These are phyloP conservation scores for Globisporangium nunn DNA, from an alignment of 352 stramenopile genomes.

Conservation along the genomic window DNA sequence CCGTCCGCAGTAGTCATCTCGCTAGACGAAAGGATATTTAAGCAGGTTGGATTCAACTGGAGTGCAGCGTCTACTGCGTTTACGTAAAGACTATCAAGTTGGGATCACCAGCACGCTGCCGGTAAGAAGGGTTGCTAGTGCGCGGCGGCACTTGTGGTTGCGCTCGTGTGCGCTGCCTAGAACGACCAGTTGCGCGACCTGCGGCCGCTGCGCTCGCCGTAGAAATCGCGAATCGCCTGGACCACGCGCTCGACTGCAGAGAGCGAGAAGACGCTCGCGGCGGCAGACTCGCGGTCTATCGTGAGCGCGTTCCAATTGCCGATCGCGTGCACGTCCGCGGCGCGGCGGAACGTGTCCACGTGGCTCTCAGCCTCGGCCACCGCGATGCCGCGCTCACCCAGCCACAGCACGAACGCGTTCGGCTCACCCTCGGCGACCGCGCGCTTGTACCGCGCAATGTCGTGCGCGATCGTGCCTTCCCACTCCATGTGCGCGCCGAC, in stretches of 20 bases:
- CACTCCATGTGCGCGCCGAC: slow-evolving; percentile 84
- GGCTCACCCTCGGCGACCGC: slow-evolving; percentile 53
- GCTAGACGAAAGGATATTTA: background rate
- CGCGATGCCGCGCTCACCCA: slow-evolving; percentile 33
- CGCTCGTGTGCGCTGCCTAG: slow-evolving; percentile 9
- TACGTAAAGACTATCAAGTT: background rate
- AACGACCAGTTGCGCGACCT: slow-evolving; percentile 47
- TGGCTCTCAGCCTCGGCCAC: slow-evolving; percentile 24
- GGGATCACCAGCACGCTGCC: background rate
- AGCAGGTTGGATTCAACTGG: background rate
- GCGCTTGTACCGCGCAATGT: slow-evolving; percentile 61
- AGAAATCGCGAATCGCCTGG: slow-evolving; percentile 55
- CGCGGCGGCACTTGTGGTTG: background rate
- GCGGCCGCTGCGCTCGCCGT: slow-evolving; percentile 37
- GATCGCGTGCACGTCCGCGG: slow-evolving; percentile 24
- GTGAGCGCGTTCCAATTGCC: slow-evolving; percentile 44
- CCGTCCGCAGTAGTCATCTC: too few species aligned
- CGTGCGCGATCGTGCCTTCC: slow-evolving; percentile 78
- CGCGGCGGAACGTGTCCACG: slow-evolving; percentile 38
- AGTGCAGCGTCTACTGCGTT: background rate
- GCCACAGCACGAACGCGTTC: slow-evolving; percentile 76
- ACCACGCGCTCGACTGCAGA: slow-evolving; percentile 51
- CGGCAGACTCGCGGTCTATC: slow-evolving; percentile 22
- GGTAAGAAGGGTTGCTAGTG: background rate
- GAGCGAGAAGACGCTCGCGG: slow-evolving; percentile 41